Evolutionary conservation across 768 basidiomycete species (phyloP).

Genomic region (Pholiota conissans): DNA sequence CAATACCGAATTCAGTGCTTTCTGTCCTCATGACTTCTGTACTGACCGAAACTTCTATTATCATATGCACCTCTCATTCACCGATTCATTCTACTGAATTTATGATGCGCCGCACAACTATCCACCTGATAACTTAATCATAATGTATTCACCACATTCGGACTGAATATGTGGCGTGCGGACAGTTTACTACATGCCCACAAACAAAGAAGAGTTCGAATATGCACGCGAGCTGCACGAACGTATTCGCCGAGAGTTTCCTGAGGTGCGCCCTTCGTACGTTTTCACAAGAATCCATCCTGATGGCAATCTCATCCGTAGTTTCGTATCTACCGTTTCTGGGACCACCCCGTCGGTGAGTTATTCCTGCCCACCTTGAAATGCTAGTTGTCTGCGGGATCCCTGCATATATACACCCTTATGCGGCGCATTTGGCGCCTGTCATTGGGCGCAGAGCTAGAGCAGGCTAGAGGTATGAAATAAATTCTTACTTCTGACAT

Average conservation of each 20-base stretch:
- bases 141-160: background rate
- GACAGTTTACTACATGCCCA: slow-evolving; percentile 66
- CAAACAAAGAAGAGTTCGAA: slow-evolving; percentile 38
- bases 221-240: slow-evolving; percentile 60
- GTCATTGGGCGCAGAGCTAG: no score
- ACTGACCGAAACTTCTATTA: background rate
- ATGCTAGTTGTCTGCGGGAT: no score
- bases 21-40: background rate
- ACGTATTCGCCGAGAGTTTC: slow-evolving; percentile 61
- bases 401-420: no score
- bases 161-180: background rate
- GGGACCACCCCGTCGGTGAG: slow-evolving; percentile 63
- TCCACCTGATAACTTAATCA: no score
- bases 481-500: no score
- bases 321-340: slow-evolving; percentile 62
- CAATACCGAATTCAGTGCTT: background rate
- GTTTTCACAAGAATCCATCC: no score
- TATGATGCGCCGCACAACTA: no score
- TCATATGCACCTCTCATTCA: background rate
- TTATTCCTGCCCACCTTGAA: slow-evolving; percentile 2
- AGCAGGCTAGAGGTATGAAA: no score
- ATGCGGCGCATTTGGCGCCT: no score
- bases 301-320: slow-evolving; percentile 21
- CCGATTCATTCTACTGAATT: no score
- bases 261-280: slow-evolving; percentile 45